These are phyloP conservation scores for Buddleja alternifolia DNA, from an alignment of 257 asterid species.

Conservation along the genomic window DNA sequence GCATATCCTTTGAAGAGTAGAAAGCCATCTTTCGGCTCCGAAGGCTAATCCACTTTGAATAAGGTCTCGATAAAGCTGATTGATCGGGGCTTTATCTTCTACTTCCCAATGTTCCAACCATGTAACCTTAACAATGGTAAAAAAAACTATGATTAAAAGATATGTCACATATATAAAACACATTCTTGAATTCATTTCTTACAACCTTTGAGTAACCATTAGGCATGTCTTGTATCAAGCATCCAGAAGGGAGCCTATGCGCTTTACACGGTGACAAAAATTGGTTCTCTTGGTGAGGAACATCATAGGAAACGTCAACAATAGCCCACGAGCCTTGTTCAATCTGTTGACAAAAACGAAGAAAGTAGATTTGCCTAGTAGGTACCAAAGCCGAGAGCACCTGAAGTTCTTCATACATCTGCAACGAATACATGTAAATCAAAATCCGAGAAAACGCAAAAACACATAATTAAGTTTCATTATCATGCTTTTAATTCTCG, in stretches of 20 bases:
- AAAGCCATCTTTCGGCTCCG: constrained; percentile 97
- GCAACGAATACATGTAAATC: constrained; percentile 18
- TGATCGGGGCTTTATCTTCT: constrained; percentile 69
- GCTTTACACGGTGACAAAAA: constrained; percentile 58
- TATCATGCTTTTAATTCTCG: not conserved
- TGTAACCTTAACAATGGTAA: constrained; percentile 54
- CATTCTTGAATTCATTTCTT: not conserved
- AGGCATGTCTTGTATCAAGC: constrained; percentile 94
- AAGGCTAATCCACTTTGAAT: constrained; percentile 76
- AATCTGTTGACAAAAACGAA: constrained; percentile 80
- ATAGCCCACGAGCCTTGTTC: constrained; percentile 88
- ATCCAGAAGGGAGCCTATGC: constrained; percentile 87
- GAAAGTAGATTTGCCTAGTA: constrained; percentile 67
- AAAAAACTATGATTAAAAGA: not conserved
- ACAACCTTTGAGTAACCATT: constrained; percentile 95
- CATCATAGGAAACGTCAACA: constrained; percentile 82
- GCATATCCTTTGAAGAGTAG: constrained; percentile 75
- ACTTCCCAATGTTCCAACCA: constrained; percentile 96
- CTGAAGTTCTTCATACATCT: constrained; percentile 92
- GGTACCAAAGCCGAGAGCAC: constrained; percentile 84
- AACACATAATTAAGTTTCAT: not conserved
- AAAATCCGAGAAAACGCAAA: no score
- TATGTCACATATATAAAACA: no score
- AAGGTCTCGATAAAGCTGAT: constrained; percentile 73
- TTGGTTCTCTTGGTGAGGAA: constrained; percentile 64